phyloP scores from a whole-genome alignment of 225 moss, liverwort and hornwort species.

The Marchantia polymorpha region DNA sequence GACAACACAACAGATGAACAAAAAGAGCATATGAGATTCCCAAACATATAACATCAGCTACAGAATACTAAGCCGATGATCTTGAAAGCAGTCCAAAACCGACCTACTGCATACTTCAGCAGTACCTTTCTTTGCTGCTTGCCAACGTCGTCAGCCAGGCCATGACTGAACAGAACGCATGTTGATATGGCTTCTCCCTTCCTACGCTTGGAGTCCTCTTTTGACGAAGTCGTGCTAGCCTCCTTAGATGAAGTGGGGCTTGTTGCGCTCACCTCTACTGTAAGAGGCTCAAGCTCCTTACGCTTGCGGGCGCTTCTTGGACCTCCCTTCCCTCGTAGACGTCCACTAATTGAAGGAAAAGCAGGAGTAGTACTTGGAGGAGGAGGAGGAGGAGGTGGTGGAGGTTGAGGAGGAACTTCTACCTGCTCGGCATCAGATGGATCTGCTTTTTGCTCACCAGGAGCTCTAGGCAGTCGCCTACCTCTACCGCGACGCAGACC shows the following conservation, averaged over 20 bases:
- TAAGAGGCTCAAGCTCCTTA: constrained; percentile 29
- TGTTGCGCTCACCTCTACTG: constrained; percentile 22
- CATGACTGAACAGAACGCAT: constrained; percentile 53
- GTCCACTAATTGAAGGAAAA: constrained; percentile 16
- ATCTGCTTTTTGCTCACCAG: constrained; percentile 25
- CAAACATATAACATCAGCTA: background rate
- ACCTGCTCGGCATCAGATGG: constrained; percentile 30
- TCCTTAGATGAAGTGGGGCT: constrained; percentile 41
- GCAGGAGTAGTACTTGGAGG: constrained; percentile 28
- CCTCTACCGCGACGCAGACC: constrained; percentile 33
- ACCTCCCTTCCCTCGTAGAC: constrained; percentile 33
- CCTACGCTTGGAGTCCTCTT: constrained; percentile 31
- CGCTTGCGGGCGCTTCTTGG: constrained; percentile 42
- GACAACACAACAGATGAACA: background rate
- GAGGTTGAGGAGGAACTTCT: constrained; percentile 25
- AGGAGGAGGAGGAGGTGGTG: constrained; percentile 25
- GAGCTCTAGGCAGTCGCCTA: constrained; percentile 21
- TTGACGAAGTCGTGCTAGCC: constrained; percentile 29
- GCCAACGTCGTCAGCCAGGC: constrained; percentile 40
- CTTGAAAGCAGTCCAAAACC: background rate
- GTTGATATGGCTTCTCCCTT: constrained; percentile 28
- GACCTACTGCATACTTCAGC: background rate
- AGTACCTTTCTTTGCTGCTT: constrained; percentile 57
- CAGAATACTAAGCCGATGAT: background rate
- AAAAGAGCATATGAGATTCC: background rate